Conservation (phyloP, 2,329 filamentous ascomycete species). For the Aureobasidium melanogenum region DNA sequence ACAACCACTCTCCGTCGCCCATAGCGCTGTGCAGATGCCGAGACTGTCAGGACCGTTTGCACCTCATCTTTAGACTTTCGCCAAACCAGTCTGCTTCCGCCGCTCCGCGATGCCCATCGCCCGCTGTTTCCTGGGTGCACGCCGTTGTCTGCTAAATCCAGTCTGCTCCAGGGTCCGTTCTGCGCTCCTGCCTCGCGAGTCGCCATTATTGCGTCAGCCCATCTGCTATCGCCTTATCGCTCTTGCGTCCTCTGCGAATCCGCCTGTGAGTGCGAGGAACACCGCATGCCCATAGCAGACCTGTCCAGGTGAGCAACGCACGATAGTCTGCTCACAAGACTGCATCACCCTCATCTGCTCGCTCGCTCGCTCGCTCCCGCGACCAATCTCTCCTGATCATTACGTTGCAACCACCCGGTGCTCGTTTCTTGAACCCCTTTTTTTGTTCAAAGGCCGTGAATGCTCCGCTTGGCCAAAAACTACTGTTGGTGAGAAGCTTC, state of each 20-base stretch:
- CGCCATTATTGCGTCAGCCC: not conserved
- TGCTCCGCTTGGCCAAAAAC: not conserved
- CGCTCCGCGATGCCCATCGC: not conserved
- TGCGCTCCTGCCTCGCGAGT: not conserved
- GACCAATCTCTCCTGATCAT: not conserved
- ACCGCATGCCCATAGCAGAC: constrained; percentile 5
- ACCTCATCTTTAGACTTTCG: constrained; percentile 8
- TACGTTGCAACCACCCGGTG: not conserved
- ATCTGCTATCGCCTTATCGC: not conserved
- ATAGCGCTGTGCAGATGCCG: not conserved
- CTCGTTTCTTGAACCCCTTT: not conserved
- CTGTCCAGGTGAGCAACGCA: not conserved
- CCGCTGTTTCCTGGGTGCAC: constrained; percentile 1
- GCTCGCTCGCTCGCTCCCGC: not conserved
- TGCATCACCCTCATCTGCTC: not conserved
- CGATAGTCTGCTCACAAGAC: constrained; percentile 1
- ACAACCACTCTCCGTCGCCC: not conserved
- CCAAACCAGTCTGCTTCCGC: constrained; percentile 7
- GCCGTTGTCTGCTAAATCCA: not conserved
- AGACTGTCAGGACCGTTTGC: constrained; percentile 9
- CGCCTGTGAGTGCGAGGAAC: not conserved
- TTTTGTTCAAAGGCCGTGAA: not conserved
- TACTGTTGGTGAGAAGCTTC: constrained; percentile 8
- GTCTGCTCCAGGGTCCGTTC: not conserved
- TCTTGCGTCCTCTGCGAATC: not conserved